Evolutionary conservation across 371 early-diverging fungal genomes (phyloP), one percentile per base, ranked within the genome.

Genomic region (Mortierella sp.): DNA sequence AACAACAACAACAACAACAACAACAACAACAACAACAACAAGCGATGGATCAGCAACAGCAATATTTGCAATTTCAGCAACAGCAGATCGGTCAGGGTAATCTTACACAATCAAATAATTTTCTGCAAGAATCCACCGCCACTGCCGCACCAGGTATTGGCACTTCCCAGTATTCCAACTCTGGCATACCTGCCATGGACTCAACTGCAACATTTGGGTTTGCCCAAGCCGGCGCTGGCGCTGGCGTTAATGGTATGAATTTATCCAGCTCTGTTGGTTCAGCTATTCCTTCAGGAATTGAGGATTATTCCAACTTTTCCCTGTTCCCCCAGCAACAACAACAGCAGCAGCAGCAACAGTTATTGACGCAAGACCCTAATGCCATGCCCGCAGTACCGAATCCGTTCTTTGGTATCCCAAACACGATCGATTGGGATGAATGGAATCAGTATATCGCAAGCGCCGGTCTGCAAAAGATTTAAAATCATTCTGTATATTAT

Each of bases 361-460:
- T 52, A 2, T 52, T n/a, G 8, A n/a, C n/a, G 4, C 63, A 59
- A 10, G 67, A 76, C 19, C 67, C 67, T 10, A 71, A 63, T 43
- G 2, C 64, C 50, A 57, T 66, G 58, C 63, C 62, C 28, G 62
- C 76, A 10, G 76, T 81, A 3, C 82, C 72, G 0, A 81, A 81
- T 53, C 82, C 82, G 15, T 81, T 81, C 67, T 81, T 66, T 70
- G 82, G 82, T 1, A 81, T 81, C 33, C 82, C 82, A 19, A 72
- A 66, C 43, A 81, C 82, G 11, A 81, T 81, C 28, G 82, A 81
- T 47, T 81, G 82, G 82, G 82, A 81, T 10, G 82, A 81, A 22
- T 81, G 82, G 82, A 76, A 76, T 40, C 75, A 67, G 38, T 81
- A 81, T 53, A 81, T 81, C 32, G 76, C 76, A 22, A 66, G 45